Evolutionary conservation across 768 basidiomycete genomes (phyloP).

Genomic region (Strobilomyces dryophilus): DNA sequence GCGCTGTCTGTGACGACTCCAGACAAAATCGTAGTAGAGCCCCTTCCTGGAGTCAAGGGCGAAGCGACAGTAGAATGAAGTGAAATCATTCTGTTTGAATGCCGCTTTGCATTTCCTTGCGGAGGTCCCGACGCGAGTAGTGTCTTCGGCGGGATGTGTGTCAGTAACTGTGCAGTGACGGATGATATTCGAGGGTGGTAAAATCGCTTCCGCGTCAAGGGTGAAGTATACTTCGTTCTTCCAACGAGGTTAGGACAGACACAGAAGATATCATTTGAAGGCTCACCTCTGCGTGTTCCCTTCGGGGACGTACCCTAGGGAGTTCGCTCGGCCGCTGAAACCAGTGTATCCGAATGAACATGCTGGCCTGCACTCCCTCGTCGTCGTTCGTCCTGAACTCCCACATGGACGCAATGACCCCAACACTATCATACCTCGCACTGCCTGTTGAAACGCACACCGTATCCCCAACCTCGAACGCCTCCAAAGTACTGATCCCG

Average conservation of each 20-base stretch:
- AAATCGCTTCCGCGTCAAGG: conserved; percentile 41
- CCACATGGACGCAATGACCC: conserved; percentile 71
- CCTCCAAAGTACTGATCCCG: conserved; percentile 16
- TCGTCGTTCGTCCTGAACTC: conserved; percentile 34
- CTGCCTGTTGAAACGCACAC: conserved; percentile 51
- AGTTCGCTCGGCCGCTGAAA: conserved; percentile 66
- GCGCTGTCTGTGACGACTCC: conserved; percentile 44
- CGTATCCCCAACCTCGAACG: conserved; percentile 61
- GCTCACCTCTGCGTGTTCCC: conserved; percentile 57
- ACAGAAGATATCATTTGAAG: neutral
- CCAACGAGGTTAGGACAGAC: neutral
- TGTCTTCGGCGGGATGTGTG: conserved; percentile 10
- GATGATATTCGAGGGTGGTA: conserved; percentile 50
- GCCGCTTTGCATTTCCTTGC: conserved; percentile 10
- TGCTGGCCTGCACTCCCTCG: conserved; percentile 34
- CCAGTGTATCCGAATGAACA: conserved; percentile 69
- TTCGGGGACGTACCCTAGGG: conserved; percentile 53
- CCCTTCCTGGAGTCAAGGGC: conserved; percentile 58
- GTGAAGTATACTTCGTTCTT: conserved; percentile 80
- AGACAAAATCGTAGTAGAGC: conserved; percentile 58
- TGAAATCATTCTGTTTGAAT: conserved; percentile 16
- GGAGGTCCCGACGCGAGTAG: conserved; percentile 11
- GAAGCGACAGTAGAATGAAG: conserved; percentile 50
- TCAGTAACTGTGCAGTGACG: conserved; percentile 48
- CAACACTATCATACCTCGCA: conserved; percentile 53